Base-by-base conservation (phyloP, 2,329 filamentous ascomycete genomes). In the Aspergillus neoniger region DNA sequence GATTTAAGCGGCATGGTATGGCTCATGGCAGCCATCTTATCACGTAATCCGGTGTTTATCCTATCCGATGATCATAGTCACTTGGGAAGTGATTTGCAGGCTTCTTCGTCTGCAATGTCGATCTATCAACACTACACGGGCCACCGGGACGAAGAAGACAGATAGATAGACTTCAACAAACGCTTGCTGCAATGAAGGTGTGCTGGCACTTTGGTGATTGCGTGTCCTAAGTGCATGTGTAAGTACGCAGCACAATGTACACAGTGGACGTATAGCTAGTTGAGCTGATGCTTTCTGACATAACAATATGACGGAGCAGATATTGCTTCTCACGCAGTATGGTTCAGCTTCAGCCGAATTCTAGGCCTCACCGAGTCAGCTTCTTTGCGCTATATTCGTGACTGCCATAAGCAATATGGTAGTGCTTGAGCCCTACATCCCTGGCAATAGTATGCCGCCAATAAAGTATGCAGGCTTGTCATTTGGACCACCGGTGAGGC, bases 81-180 rank as follows among this genome's bases (percentile, higher is more conserved):
- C 39, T 50, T 10, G 25, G 57, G 62, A 19, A 62, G 61, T 47
- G 59, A 62, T 59, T 43, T 58, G 41, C 36, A 39, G 47, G 41
- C 50, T 54, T 51, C 53, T 47, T 59, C 30, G 48, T 53, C 56
- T 64, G 59, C 57, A 64, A 51, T 57, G 62, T 60, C 59, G 62
- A 50, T 57, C 55, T 50, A 43, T 57, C 44, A 51, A 32, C 23
- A 39, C 41, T 12, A 47, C 53, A 55, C 25, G 30, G 53, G 30
- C 53, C 53, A 28, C 12, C 32, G 6, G 25, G 39, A 55, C 28
- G n/a, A 41, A 15, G 12, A 25, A 19, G 39, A 19, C 14, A 23
- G 53, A 21, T 9, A 28, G 51, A 30, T 55, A 55, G 25, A 17
- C 23, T 30, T 44, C 49, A 19, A 19, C 1, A 14, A 28, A 39